Percentiles rank a stretch among this genome's conserved stretches.
These are phyloP conservation scores for Gonapodya sp. DNA, from an alignment of 192 early-diverging fungal species.

Conservation along the genomic window DNA sequence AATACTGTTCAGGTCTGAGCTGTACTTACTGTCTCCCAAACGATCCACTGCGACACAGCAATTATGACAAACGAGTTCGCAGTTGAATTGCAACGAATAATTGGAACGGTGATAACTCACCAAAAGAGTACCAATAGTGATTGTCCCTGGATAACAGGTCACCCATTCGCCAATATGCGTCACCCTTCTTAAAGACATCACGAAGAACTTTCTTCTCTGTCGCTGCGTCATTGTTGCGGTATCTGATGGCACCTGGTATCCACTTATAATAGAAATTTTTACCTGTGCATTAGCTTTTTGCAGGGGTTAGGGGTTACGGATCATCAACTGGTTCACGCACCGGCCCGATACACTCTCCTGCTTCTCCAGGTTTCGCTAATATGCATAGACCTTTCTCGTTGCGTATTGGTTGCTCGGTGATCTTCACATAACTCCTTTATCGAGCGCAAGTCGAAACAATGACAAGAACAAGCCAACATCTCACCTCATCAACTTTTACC, in stretches of 20 bases:
- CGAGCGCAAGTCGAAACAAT: no score
- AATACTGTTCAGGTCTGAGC: background rate
- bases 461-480: background rate
- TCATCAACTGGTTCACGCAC: background rate
- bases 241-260: background rate
- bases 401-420: constrained; percentile 2
- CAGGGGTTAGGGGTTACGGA: background rate
- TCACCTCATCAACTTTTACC: constrained; percentile 1
- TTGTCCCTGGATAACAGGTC: background rate
- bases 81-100: background rate
- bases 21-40: background rate
- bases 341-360: background rate
- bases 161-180: background rate
- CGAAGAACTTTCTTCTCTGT: constrained; percentile 1
- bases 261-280: background rate
- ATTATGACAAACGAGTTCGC: no score
- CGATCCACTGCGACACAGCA: background rate
- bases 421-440: no score
- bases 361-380: background rate
- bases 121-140: background rate
- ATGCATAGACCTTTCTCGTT: background rate
- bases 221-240: background rate
- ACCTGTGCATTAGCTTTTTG: background rate
- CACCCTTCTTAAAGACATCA: constrained; percentile 6
- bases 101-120: background rate